Base-by-base conservation (phyloP, 192 early-diverging fungal species). In the Gonapodya sp. region DNA sequence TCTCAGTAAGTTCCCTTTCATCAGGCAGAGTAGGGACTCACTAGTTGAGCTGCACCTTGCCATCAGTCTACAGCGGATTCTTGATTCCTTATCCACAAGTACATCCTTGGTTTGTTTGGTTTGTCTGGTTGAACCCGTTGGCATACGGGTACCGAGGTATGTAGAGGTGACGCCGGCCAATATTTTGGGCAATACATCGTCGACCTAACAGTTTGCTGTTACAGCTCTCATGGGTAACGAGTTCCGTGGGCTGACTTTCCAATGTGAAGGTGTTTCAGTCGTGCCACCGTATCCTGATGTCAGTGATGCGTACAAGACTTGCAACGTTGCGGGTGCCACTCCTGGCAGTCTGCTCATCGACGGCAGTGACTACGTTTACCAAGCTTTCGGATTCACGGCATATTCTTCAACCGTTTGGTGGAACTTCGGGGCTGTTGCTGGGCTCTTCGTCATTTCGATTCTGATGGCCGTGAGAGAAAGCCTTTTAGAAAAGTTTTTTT, bases 41-140 rank as follows among this genome's bases (percentile, higher is more conserved):
- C 24, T 64, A 64, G 24, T 24, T 64, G 24, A 64, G 8, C 8
- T 64, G 24, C 24, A 8, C 46, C 46, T 64, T 64, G 46, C 34
- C n/a, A n/a, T 16, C 18, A 77, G 75, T 91, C 0, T 91, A 92
- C 73, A 86, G 86, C 37, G 91, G 93, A 35, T 94, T 91, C 79
- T 85, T 90, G 77, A 89, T 93, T 81, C 89, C 89, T 0, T 87
- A 86, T 37, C 81, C 81, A 31, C 84, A 86, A 0, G 92, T 93
- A 90, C 86, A 89, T 33, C 87, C 89, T n/a, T 90, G 89, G 91
- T 85, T 92, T 34, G 85, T 80, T 34, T 90, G 89, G 90, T 8
- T 16, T 30, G 35, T 36, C 2, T 93, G 88, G 88, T 89, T 93
- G 64, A 91, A 92, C 79, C 91, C 92, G 14, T 80, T 92, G 31